Conservation (phyloP, 805 yeast genomes). For the Clavispora phyllophila region DNA sequence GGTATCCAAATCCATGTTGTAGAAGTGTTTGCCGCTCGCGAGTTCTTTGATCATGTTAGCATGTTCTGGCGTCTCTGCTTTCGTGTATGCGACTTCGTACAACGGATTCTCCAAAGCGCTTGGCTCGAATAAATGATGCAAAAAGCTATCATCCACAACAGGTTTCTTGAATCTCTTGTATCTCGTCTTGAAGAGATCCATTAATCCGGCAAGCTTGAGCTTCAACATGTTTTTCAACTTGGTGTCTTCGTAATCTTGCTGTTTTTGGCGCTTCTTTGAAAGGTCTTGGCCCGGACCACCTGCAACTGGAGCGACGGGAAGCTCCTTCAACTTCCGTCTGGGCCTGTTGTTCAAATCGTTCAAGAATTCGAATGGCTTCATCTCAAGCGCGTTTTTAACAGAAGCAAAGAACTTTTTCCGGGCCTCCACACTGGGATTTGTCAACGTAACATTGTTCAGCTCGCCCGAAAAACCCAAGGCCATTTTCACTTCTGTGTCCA, state of each 20-base stretch:
- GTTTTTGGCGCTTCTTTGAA: constrained; percentile 42
- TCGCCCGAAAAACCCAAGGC: constrained; percentile 53
- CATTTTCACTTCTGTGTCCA: constrained; percentile 43
- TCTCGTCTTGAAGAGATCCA: constrained; percentile 84
- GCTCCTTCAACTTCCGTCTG: constrained; percentile 39
- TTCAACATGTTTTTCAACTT: constrained; percentile 79
- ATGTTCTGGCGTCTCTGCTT: constrained; percentile 38
- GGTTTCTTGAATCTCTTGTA: constrained; percentile 92
- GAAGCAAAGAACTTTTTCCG: constrained; percentile 52
- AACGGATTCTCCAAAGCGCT: constrained; percentile 33
- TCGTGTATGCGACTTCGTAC: constrained; percentile 40
- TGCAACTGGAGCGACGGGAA: constrained; percentile 26
- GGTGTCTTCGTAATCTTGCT: constrained; percentile 63
- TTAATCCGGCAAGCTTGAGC: constrained; percentile 76
- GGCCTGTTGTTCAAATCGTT: constrained; percentile 59
- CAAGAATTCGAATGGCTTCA: constrained; percentile 68
- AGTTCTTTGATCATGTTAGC: constrained; percentile 79
- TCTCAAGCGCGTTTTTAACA: constrained; percentile 48
- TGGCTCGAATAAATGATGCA: constrained; percentile 77
- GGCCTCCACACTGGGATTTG: constrained; percentile 41
- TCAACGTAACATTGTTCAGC: constrained; percentile 43
- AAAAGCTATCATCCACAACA: constrained; percentile 67
- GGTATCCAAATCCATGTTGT: constrained; percentile 90
- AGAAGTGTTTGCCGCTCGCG: constrained; percentile 64
- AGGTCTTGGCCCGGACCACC: constrained; percentile 24